Evolutionary conservation across 2,329 filamentous ascomycete species (phyloP), one percentile per base, ranked within the genome.

Genomic region (Hawksworthiomyces lignivorus): DNA sequence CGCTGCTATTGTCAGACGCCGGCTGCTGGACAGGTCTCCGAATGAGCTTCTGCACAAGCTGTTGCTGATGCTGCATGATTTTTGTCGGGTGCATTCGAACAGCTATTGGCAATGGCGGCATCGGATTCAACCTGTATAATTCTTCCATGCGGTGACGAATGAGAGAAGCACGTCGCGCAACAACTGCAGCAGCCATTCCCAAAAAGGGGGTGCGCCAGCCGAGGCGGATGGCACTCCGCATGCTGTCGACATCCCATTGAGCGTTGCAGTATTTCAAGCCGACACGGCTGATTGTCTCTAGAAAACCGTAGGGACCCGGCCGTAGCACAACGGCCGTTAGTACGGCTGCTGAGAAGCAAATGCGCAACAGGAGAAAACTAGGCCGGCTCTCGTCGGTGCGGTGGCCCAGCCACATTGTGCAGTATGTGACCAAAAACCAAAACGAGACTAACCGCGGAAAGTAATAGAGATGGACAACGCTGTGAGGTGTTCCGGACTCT

Each of bases 381-480:
- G 58, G 45, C 24, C 48, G 48, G 12, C 63, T 65, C 15, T 60
- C 54, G 48, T 78, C 78, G 46, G 57, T 54, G 20, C 52, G 50
- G 4, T 56, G 56, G 26, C 60, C 62, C 15, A 69, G 52, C 15
- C 62, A 58, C 43, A 81, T 59, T 5, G 73, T 77, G 22, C 61
- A 48, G 52, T 68, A 81, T n/a, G 75, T 61, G 18, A 78, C 58
- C 6, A 77, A 48, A 52, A 79, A 82, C 74, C 77, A 83, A 53
- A 81, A 78, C 36, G 68, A 77, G 29, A 73, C 64, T 2, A 80
- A 60, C 1, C 75, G 69, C 0, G 75, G 67, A 50, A 81, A 78
- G 3, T 19, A 34, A 12, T 42, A 29, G 2, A 47, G 27, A 55
- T 77, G 74, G 55, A 82, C 81, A 21, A 69, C 65, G 20, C 65